Conservation (phyloP, 441 rosid species). For the Gossypium lobatum region DNA sequence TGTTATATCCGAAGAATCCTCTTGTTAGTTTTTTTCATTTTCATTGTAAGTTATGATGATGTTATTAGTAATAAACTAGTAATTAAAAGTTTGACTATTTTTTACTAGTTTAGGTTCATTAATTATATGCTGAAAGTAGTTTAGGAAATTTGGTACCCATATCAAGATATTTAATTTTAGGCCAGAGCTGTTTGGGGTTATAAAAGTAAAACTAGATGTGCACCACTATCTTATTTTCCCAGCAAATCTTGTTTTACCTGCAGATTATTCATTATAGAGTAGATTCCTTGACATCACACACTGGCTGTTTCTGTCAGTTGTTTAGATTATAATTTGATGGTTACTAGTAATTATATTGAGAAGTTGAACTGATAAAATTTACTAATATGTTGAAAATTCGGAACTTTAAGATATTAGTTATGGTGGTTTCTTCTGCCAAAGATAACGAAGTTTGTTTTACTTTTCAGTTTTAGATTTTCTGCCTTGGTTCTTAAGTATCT, state of each 20-base stretch:
- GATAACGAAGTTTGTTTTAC: neutral
- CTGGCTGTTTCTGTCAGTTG: neutral
- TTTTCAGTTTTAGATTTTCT: neutral
- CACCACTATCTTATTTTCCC: neutral
- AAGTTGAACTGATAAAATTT: neutral
- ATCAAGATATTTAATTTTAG: neutral
- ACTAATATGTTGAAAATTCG: neutral
- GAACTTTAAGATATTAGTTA: neutral
- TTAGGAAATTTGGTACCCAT: neutral
- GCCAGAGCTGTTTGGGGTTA: neutral
- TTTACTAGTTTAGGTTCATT: conserved; percentile 2
- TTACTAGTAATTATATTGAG: neutral
- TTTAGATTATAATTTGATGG: neutral
- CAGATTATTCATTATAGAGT: neutral
- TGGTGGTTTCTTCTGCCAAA: neutral
- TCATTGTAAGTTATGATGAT: neutral
- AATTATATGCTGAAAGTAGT: neutral
- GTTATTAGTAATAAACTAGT: neutral
- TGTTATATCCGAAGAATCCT: neutral
- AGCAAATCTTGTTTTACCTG: neutral
- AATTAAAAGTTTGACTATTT: neutral
- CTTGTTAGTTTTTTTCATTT: neutral
- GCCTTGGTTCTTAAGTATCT: neutral
- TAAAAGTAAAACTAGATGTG: neutral
- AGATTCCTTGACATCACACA: neutral